Evolutionary conservation across 192 early-diverging fungal species (phyloP).

Genomic region (Neocallimastix lanati): DNA sequence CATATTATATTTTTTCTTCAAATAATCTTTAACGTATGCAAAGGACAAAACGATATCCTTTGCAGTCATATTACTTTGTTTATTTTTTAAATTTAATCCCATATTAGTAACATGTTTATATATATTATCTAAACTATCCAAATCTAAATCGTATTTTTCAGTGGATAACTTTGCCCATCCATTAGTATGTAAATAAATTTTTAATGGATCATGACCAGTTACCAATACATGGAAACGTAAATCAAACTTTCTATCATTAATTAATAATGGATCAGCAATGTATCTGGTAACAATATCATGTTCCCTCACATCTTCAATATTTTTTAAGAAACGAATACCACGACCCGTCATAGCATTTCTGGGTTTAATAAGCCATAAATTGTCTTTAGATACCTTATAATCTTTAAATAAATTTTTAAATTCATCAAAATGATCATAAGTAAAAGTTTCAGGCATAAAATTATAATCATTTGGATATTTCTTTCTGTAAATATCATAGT

Average conservation of each 20-base stretch:
- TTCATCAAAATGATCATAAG: background rate
- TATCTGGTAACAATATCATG: slow-evolving; percentile 4
- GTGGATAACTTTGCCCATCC: slow-evolving; percentile 19
- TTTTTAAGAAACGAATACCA: background rate
- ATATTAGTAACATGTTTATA: slow-evolving; percentile 28
- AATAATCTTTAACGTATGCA: slow-evolving; percentile 11
- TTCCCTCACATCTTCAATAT: background rate
- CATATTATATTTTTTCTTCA: slow-evolving; percentile 4
- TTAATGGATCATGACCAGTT: slow-evolving; percentile 20
- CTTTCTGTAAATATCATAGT: too few species aligned
- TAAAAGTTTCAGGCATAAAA: background rate
- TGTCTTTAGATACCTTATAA: background rate
- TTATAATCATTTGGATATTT: background rate
- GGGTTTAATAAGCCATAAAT: background rate
- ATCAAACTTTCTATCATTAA: slow-evolving; percentile 22
- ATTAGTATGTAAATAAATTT: slow-evolving; percentile 14
- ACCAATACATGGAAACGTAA: slow-evolving; percentile 20
- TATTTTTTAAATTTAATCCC: slow-evolving; percentile 14
- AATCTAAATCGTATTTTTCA: slow-evolving; percentile 9
- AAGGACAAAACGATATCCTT: slow-evolving; percentile 8
- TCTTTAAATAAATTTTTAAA: background rate
- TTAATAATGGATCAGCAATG: slow-evolving; percentile 17
- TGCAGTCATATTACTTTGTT: background rate
- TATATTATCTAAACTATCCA: slow-evolving; percentile 9
- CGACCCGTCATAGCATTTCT: background rate